Base-by-base conservation (phyloP, 768 basidiomycete genomes). In the Termitomyces sp. region DNA sequence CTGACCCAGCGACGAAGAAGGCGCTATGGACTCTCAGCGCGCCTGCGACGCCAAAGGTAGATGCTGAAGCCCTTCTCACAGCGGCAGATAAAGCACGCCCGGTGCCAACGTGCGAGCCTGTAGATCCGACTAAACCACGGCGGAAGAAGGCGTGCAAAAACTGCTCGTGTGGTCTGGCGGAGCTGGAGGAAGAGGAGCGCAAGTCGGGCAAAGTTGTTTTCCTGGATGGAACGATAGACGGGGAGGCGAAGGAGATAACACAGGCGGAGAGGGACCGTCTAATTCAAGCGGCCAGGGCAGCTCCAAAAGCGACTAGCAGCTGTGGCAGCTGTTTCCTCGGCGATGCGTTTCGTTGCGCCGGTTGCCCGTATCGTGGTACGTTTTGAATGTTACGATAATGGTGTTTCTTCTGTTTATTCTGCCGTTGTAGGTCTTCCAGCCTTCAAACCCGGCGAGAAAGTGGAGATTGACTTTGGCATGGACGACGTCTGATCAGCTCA, bases 291-390 rank as follows among this genome's bases (percentile, higher is more conserved):
- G 89, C 87, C 0, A 82, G 78, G 65, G 80, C 81, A 21, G 83
- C 91, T 14, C 85, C 86, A 12, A 91, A 92, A 75, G 93, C 91
- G 38, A 98, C 94, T 54, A 96, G 94, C 68, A 94, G 92, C 67
- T 98, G 97, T 75, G 96, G 95, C 15, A 98, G 80, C 75, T 99
- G 97, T 77, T 98, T 92, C 77, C 75, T 98, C 38, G 97, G 97
- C 10, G 97, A 99, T 72, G 97, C 97, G 3, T 99, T 99, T 75
- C 79, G 97, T 67, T 99, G 97, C 72, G 88, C 87, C 23, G 85
- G 93, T 53, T 99, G 97, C 70, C 97, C 97, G 30, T 99, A 98
- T 73, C 77, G 92, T 45, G 96, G 96, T 98, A 63, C 59, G 91
- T 82, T 17, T n/a, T 40, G 23, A 58, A 19, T n/a, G 15, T 54